Conservation (phyloP, 2,329 filamentous ascomycete genomes). For the Raffaelea arxii region DNA sequence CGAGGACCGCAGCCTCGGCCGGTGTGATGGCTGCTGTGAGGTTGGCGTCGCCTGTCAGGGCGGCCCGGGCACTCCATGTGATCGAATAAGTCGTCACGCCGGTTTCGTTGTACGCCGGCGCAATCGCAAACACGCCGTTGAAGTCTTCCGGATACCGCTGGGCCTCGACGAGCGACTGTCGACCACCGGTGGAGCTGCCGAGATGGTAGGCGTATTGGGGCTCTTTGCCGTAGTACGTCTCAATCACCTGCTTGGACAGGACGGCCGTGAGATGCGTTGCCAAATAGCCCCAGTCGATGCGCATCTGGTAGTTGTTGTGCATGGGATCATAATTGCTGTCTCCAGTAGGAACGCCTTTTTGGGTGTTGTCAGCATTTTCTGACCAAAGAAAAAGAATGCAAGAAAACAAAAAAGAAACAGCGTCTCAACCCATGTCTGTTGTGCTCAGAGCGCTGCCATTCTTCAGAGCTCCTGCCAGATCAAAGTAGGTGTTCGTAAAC, state of each 20-base stretch:
- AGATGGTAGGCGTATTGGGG: slow-evolving; percentile 35
- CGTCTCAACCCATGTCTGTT: background rate
- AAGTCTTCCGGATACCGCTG: slow-evolving; percentile 42
- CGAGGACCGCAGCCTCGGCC: slow-evolving; percentile 18
- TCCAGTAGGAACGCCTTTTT: too few relatives aligned
- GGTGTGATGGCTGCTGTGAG: slow-evolving; percentile 1
- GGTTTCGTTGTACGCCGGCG: slow-evolving; percentile 18
- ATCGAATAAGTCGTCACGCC: slow-evolving; percentile 1
- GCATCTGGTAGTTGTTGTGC: slow-evolving; percentile 18
- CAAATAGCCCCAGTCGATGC: slow-evolving; percentile 28
- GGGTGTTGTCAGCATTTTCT: too few relatives aligned
- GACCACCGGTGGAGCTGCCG: slow-evolving; percentile 44
- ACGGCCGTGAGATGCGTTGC: too few relatives aligned
- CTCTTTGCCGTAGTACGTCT: slow-evolving; percentile 29
- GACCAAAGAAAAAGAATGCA: background rate
- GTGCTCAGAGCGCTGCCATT: background rate
- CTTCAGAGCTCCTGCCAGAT: background rate
- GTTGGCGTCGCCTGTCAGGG: background rate
- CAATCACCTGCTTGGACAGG: slow-evolving; percentile 31
- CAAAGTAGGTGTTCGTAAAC: background rate
- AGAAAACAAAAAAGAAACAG: background rate
- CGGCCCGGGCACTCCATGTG: background rate
- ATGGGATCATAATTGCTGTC: too few relatives aligned
- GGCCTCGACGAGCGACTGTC: slow-evolving; percentile 39
- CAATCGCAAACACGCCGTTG: slow-evolving; percentile 38